Evolutionary conservation across 176 grass and related monocot species (phyloP).

Genomic region (Panicum miliaceum): DNA sequence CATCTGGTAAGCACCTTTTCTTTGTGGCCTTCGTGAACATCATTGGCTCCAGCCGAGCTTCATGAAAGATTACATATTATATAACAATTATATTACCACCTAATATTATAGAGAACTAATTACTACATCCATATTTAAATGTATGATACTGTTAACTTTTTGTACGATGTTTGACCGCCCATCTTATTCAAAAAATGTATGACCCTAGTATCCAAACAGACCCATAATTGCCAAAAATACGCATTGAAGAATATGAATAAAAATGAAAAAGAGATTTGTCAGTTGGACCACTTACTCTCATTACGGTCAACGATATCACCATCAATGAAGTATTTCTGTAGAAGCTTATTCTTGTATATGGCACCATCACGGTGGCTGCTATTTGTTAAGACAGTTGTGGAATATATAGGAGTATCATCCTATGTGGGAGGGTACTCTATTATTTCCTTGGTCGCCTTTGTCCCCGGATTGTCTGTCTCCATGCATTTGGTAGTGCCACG

Average conservation of each 20-base stretch:
- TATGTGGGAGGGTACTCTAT: too few species aligned
- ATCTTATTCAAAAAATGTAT: too few species aligned
- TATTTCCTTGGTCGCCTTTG: too few species aligned
- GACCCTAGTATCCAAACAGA: not conserved
- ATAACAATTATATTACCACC: not conserved
- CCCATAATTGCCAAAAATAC: not conserved
- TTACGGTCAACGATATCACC: not conserved
- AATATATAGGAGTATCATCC: too few species aligned
- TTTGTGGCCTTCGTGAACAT: not conserved
- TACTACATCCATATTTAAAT: too few species aligned
- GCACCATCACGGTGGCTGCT: conserved; percentile 19
- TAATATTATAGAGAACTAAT: not conserved
- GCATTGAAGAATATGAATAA: not conserved
- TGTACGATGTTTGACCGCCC: too few species aligned
- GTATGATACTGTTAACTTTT: too few species aligned
- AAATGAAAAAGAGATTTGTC: not conserved
- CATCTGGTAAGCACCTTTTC: not conserved
- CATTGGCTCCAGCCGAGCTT: not conserved
- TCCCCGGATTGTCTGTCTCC: too few species aligned
- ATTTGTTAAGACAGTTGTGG: not conserved
- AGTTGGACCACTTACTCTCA: not conserved
- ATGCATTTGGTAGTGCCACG: too few species aligned
- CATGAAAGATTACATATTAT: not conserved
- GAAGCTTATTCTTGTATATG: not conserved
- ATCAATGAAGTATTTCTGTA: not conserved